Evolutionary conservation across 1,284 basidiomycete species (phyloP).

Genomic region (Sanguinoderma infundibulare): DNA sequence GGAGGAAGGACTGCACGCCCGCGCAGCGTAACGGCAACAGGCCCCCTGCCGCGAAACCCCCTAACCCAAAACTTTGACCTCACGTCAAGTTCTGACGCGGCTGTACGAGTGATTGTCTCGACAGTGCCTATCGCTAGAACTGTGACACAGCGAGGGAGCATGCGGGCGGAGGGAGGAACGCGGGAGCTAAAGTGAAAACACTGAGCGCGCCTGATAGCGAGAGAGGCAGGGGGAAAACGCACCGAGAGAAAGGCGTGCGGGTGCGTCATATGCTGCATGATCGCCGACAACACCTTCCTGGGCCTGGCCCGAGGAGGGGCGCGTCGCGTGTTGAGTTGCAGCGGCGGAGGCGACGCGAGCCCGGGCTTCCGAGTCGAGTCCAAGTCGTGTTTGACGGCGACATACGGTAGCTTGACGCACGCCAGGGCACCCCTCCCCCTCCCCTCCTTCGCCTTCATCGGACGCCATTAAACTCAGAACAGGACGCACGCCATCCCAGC

Average conservation of each 20-base stretch:
- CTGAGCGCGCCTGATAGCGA: neutral
- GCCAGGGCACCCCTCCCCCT: neutral
- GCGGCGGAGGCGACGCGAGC: neutral
- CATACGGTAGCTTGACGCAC: neutral
- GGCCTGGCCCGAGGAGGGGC: neutral
- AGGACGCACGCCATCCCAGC: neutral
- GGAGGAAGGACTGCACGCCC: neutral
- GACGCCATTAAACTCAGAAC: neutral
- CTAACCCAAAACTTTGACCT: neutral
- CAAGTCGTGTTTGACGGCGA: neutral
- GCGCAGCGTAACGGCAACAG: too few species aligned
- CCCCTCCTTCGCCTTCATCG: neutral
- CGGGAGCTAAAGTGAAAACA: neutral
- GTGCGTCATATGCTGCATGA: neutral
- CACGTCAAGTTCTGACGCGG: neutral
- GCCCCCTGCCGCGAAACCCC: neutral
- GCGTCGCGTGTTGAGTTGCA: neutral
- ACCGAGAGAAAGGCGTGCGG: neutral
- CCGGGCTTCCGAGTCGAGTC: neutral
- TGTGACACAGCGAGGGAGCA: too few species aligned
- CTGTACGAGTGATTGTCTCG: neutral
- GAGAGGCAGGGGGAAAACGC: neutral
- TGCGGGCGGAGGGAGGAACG: too few species aligned
- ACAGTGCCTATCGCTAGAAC: neutral
- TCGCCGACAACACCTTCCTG: neutral